Conservation (phyloP, 805 yeast species). For the Dipodascus albidus region DNA sequence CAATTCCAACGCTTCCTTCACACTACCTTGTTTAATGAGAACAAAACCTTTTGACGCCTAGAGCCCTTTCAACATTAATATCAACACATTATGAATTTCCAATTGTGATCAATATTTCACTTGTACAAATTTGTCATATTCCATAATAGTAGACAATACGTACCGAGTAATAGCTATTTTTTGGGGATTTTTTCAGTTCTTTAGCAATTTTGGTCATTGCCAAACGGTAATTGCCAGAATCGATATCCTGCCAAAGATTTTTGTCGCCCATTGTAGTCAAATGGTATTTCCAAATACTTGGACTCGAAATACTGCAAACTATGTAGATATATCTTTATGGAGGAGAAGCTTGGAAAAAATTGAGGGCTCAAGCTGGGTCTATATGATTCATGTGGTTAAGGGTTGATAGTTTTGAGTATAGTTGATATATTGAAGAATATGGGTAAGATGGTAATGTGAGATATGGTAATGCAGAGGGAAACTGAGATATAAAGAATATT, state of each 20-base stretch:
- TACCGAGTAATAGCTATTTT: conserved; percentile 35
- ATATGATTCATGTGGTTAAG: not conserved
- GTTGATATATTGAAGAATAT: too few relatives aligned
- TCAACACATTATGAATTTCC: conserved; percentile 7
- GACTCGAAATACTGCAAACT: too few relatives aligned
- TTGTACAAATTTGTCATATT: too few relatives aligned
- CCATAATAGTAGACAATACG: conserved; percentile 5
- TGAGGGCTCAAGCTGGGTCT: not conserved
- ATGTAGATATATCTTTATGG: too few relatives aligned
- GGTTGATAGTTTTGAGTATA: too few relatives aligned
- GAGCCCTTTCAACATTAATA: conserved; percentile 9
- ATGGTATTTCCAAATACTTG: too few relatives aligned
- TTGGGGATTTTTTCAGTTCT: conserved; percentile 45
- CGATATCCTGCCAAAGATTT: conserved; percentile 34
- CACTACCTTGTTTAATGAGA: conserved; percentile 10
- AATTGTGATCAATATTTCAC: conserved; percentile 6
- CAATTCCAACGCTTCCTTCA: conserved; percentile 12
- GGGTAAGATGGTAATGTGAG: too few relatives aligned
- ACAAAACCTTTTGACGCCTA: conserved; percentile 29
- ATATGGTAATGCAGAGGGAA: too few relatives aligned
- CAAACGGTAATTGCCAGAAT: conserved; percentile 39
- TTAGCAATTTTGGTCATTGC: conserved; percentile 41
- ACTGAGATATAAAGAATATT: too few relatives aligned
- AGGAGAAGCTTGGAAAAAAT: too few relatives aligned
- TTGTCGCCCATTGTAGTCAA: conserved; percentile 15